phyloP scores from a whole-genome alignment of 2,329 filamentous ascomycete genomes.

The Ceratocystis variospora region DNA sequence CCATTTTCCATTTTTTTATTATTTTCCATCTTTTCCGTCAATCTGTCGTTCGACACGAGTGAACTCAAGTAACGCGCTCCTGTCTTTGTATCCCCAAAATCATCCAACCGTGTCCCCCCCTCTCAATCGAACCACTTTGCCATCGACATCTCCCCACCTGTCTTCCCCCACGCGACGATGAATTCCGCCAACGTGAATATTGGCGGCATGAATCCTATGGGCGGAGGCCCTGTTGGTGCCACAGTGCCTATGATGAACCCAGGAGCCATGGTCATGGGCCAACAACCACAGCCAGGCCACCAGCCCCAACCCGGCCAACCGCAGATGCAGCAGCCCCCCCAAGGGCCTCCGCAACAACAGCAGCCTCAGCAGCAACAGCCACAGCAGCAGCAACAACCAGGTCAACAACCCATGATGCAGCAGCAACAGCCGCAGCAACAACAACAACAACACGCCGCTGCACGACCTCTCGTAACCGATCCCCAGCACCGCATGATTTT shows the following conservation, averaged over 20 bases:
- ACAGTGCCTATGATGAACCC: slow-evolving; percentile 57
- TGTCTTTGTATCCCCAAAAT: background rate
- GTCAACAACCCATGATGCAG: slow-evolving; percentile 14
- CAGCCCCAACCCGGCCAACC: slow-evolving; percentile 18
- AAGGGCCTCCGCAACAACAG: slow-evolving; percentile 16
- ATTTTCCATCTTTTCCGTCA: background rate
- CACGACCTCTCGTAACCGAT: slow-evolving; percentile 27
- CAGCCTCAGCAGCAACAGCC: slow-evolving; percentile 10
- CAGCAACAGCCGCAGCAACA: background rate
- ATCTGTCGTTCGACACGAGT: background rate
- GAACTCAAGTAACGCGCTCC: background rate
- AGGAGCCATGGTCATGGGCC: slow-evolving; percentile 25
- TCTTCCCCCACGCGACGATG: slow-evolving; percentile 28
- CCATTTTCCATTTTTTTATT: background rate
- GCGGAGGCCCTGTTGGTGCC: slow-evolving; percentile 48
- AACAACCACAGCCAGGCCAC: slow-evolving; percentile 25
- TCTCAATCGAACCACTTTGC: slow-evolving; percentile 5
- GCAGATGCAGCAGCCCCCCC: slow-evolving; percentile 19
- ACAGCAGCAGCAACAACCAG: slow-evolving; percentile 28
- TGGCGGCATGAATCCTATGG: slow-evolving; percentile 55
- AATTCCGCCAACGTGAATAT: slow-evolving; percentile 47
- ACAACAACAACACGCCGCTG: slow-evolving; percentile 27
- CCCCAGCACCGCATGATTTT: slow-evolving; percentile 44
- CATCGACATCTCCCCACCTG: background rate
- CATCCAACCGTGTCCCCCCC: background rate